Conservation (phyloP, 805 yeast genomes). For the Kluyveromyces nonfermentans region DNA sequence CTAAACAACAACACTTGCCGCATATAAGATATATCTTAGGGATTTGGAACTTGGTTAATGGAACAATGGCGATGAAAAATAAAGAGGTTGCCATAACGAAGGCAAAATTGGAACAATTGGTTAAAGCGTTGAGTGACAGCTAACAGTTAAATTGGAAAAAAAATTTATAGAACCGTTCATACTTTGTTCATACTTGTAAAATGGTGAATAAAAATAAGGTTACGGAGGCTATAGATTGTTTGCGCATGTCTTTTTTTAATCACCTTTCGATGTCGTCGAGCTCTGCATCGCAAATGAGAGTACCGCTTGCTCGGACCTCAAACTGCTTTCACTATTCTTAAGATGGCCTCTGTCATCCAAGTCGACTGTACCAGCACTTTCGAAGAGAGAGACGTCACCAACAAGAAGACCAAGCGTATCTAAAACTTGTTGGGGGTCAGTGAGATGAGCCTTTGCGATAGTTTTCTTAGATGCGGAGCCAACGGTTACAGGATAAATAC, state of each 20-base stretch:
- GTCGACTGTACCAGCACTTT: slow-evolving; percentile 66
- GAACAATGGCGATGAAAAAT: slow-evolving; percentile 24
- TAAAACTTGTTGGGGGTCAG: slow-evolving; percentile 75
- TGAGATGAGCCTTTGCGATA: slow-evolving; percentile 73
- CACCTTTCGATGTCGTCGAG: slow-evolving; percentile 13
- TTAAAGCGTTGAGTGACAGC: slow-evolving; percentile 4
- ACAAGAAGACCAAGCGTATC: slow-evolving; percentile 73
- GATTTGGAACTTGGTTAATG: slow-evolving; percentile 26
- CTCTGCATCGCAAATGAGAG: slow-evolving; percentile 24
- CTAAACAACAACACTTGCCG: slow-evolving; percentile 17
- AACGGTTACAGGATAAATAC: slow-evolving; percentile 78
- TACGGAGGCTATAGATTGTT: background rate
- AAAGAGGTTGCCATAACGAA: slow-evolving; percentile 23
- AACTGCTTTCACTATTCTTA: slow-evolving; percentile 33
- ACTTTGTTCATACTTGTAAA: background rate
- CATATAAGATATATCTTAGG: slow-evolving; percentile 21
- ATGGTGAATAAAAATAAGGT: background rate
- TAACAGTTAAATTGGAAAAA: background rate
- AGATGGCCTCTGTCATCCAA: slow-evolving; percentile 73
- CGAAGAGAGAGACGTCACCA: slow-evolving; percentile 71
- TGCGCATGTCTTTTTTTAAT: background rate
- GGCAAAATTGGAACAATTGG: slow-evolving; percentile 18
- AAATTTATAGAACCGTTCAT: background rate
- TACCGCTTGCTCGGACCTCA: slow-evolving; percentile 29
- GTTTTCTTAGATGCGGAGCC: slow-evolving; percentile 89